Conservation (phyloP, 202 grass and related monocot genomes). For the Setaria viridis region DNA sequence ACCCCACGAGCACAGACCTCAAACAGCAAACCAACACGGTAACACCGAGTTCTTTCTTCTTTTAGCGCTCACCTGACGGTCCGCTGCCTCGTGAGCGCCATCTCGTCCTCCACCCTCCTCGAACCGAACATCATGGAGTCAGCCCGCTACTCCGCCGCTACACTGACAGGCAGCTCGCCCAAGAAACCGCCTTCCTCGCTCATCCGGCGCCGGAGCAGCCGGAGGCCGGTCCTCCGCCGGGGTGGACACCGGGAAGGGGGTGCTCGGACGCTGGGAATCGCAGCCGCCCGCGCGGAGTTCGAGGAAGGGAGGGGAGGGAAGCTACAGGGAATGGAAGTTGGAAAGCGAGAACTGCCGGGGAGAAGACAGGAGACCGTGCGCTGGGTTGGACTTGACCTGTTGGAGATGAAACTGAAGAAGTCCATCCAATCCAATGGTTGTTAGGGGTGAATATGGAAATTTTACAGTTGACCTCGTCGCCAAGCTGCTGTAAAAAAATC, state of each 20-base stretch:
- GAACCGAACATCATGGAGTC: slow-evolving; percentile 81
- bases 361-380: not conserved
- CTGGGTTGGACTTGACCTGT: not conserved
- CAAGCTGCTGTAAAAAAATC: not conserved
- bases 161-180: slow-evolving; percentile 3
- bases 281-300: not conserved
- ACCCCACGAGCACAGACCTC: not conserved
- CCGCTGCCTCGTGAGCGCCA: slow-evolving; percentile 65
- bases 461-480: not conserved
- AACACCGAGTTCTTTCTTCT: not conserved
- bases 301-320: not conserved
- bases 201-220: slow-evolving; percentile 25
- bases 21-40: not conserved
- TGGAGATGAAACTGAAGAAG: not conserved
- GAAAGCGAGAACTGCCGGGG: slow-evolving; percentile 23
- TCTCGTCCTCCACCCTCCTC: slow-evolving; percentile 71
- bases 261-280: slow-evolving; percentile 24
- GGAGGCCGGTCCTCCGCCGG: not conserved
- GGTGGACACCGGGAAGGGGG: slow-evolving; percentile 8
- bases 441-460: not conserved
- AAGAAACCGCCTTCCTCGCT: slow-evolving; percentile 23
- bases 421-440: not conserved
- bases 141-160: slow-evolving; percentile 25
- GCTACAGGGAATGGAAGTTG: slow-evolving; percentile 6
- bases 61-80: slow-evolving; percentile 79